Percentiles rank a stretch among this genome's conserved stretches.
Evolutionary conservation across 805 yeast genomes (phyloP).

Genomic region (Monosporozyma siamensis): DNA sequence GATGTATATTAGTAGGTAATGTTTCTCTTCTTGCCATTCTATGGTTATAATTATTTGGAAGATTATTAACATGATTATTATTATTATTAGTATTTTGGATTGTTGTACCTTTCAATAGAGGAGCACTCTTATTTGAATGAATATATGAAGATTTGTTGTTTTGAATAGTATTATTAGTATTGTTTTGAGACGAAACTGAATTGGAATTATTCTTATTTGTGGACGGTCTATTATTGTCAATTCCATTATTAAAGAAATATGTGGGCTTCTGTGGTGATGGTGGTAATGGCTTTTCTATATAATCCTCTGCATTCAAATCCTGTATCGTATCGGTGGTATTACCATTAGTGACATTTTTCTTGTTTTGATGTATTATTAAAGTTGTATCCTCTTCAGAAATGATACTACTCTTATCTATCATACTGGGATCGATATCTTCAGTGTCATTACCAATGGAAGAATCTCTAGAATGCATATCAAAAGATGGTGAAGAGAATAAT

Average conservation of each 20-base stretch:
- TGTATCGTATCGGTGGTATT: background rate
- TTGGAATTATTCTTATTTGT: background rate
- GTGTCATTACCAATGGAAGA: constrained; percentile 25
- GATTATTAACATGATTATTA: background rate
- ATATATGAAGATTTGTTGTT: constrained; percentile 2
- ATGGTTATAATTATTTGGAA: background rate
- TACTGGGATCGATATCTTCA: constrained; percentile 4
- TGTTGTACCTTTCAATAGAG: constrained; percentile 3
- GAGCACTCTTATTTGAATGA: constrained; percentile 7
- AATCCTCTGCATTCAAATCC: background rate
- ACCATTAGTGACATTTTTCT: background rate
- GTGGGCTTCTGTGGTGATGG: constrained; percentile 6
- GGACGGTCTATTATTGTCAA: background rate
- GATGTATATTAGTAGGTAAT: background rate
- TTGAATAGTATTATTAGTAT: constrained; percentile 1
- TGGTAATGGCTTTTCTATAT: constrained; percentile 1
- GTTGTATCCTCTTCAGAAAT: constrained; percentile 5
- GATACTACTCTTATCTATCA: constrained; percentile 7
- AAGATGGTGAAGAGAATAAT: constrained; percentile 23
- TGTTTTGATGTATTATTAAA: constrained; percentile 3
- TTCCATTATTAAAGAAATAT: constrained; percentile 1
- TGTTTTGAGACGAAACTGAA: background rate
- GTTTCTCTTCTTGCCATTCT: constrained; percentile 1
- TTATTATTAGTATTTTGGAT: constrained; percentile 3
- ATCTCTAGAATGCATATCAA: constrained; percentile 19